Base-by-base conservation (phyloP, 768 basidiomycete species). In the Strobilomyces confusus region DNA sequence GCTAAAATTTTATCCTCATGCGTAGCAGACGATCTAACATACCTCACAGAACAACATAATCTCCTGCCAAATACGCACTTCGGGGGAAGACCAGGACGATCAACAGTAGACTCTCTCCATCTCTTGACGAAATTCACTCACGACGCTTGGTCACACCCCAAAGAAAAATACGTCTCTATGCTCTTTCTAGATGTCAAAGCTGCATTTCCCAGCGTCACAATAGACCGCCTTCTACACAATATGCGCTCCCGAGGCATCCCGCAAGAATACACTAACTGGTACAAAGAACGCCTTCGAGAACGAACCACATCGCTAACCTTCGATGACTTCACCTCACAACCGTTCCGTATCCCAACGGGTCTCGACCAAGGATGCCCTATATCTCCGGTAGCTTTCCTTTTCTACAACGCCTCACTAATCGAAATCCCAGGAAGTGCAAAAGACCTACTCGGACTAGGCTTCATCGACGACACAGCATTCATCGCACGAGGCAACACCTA, bases 271-370 rank as follows among this genome's bases (percentile, higher is more conserved):
- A 41, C 12, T 2, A 9, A 41, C 2, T 41, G 20, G 20, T 23
- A 22, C 12, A 2, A 14, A 0, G 9, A 23, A 3, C 2, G 20
- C 0, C 20, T 41, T 0, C 2, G 5, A 5, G 40, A 6, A 2
- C 11, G 11, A 13, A 9, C 1, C 11, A 41, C 40, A 3, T 4
- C 22, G 1, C 22, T 41, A 1, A 13, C 1, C 9, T 41, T 41
- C 13, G 20, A 41, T 13, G 20, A 41, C 12, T 41, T 22, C 22
- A 41, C 4, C 9, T 41, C 40, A 3, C 11, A 22, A 0, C 4
- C 40, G 1, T 41, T 41, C 20, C 22, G 1, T 11, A 41, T 41
- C 19, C 20, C 9, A 2, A 41, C 14, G 4, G 40, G 40, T 11
- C n/a, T n/a, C n/a, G n/a, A n/a, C n/a, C n/a, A n/a, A n/a, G n/a